phyloP scores from a whole-genome alignment of 1,284 basidiomycete genomes.

The Apiotrichum sp. region DNA sequence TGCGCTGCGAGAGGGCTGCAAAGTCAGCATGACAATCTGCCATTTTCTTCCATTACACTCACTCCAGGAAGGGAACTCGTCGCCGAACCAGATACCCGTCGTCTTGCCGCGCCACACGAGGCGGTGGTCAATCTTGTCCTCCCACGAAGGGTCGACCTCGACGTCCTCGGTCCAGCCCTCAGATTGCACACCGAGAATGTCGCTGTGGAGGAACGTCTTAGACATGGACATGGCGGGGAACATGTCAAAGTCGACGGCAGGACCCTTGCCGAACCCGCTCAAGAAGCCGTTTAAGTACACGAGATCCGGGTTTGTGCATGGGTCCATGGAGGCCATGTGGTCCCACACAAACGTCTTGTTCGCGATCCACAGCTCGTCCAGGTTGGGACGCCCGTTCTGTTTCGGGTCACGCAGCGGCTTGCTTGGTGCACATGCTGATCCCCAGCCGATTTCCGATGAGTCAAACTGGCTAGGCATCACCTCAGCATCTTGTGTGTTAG shows the following conservation, averaged over 20 bases:
- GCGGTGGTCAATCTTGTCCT: slow-evolving; percentile 54
- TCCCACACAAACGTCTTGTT: slow-evolving; percentile 38
- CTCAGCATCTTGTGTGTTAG: slow-evolving; percentile 23
- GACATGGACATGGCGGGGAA: slow-evolving; percentile 56
- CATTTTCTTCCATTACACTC: slow-evolving; percentile 44
- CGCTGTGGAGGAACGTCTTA: slow-evolving; percentile 55
- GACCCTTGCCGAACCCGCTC: slow-evolving; percentile 51
- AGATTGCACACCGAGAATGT: slow-evolving; percentile 57
- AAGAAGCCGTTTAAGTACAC: slow-evolving; percentile 56
- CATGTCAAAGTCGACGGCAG: slow-evolving; percentile 50
- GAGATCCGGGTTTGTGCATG: slow-evolving; percentile 55
- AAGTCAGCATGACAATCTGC: slow-evolving; percentile 8
- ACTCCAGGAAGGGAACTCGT: slow-evolving; percentile 52
- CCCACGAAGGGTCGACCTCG: slow-evolving; percentile 54
- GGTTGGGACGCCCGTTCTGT: slow-evolving; percentile 12
- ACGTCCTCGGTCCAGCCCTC: slow-evolving; percentile 45
- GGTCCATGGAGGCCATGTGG: slow-evolving; percentile 54
- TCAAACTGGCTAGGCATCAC: slow-evolving; percentile 24
- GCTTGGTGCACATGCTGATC: slow-evolving; percentile 39
- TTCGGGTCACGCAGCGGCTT: slow-evolving; percentile 33
- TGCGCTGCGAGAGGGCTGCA: slow-evolving; percentile 51
- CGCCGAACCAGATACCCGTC: slow-evolving; percentile 57
- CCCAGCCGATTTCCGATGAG: slow-evolving; percentile 40
- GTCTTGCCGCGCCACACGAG: slow-evolving; percentile 62
- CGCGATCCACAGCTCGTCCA: slow-evolving; percentile 30